Conservation (phyloP, 2,329 filamentous ascomycete species). For the Colletotrichum limetticola region DNA sequence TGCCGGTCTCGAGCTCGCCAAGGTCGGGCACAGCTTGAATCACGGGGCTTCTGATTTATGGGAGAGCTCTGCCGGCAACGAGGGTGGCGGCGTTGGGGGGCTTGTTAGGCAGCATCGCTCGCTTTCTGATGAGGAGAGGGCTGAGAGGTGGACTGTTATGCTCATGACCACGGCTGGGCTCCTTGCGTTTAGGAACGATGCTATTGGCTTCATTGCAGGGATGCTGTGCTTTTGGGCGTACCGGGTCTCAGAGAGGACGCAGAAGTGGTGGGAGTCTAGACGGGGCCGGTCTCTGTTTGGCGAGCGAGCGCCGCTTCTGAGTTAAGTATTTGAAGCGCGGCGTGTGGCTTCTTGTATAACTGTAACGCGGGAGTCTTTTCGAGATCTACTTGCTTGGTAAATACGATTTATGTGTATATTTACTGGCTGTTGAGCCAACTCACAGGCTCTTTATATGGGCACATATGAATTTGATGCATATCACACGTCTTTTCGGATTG, state of each 20-base stretch:
- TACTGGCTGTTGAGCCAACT: no score
- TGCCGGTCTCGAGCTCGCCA: conserved; percentile 86
- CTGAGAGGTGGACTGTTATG: conserved; percentile 88
- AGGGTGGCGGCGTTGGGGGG: conserved; percentile 30
- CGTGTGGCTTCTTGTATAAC: neutral
- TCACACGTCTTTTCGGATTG: no score
- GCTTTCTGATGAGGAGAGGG: conserved; percentile 74
- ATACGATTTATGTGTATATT: no score
- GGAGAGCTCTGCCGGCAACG: conserved; percentile 61
- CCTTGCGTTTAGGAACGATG: conserved; percentile 90
- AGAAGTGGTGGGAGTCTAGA: conserved; percentile 49
- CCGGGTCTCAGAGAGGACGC: conserved; percentile 55
- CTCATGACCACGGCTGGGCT: conserved; percentile 85
- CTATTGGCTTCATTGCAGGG: conserved; percentile 85
- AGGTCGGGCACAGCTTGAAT: conserved; percentile 86
- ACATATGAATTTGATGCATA: no score
- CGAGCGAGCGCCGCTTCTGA: conserved; percentile 47
- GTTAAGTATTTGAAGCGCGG: neutral
- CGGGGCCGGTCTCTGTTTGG: conserved; percentile 20
- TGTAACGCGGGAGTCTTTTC: no score
- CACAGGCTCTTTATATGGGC: no score
- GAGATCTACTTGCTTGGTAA: no score
- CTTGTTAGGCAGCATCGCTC: conserved; percentile 58
- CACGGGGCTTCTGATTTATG: conserved; percentile 72
- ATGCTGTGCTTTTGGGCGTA: conserved; percentile 83